Percentiles rank a stretch among this genome's conserved stretches.
Evolutionary conservation across 2,329 filamentous ascomycete species (phyloP).

Genomic region (Diplodia sapinea): DNA sequence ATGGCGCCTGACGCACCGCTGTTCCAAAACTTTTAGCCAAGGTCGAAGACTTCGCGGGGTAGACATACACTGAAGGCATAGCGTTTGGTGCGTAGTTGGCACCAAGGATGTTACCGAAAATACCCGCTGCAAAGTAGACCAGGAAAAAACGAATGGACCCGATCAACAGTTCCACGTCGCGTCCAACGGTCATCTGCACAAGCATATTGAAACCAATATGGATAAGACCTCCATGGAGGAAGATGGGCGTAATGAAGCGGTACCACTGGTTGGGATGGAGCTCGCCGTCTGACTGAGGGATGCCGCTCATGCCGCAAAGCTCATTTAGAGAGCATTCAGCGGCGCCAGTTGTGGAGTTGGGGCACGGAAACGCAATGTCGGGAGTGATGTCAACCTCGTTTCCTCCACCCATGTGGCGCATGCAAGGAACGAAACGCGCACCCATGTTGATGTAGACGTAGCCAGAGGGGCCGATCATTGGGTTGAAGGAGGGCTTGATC

Average conservation of each 20-base stretch:
- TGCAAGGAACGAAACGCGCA: slow-evolving; percentile 88
- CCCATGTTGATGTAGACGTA: slow-evolving; percentile 97
- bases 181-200: slow-evolving; percentile 84
- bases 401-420: slow-evolving; percentile 65
- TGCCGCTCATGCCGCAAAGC: slow-evolving; percentile 82
- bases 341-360: slow-evolving; percentile 70
- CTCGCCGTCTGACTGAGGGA: slow-evolving; percentile 60
- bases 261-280: slow-evolving; percentile 90
- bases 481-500: slow-evolving; percentile 86
- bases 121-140: slow-evolving; percentile 88
- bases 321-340: slow-evolving; percentile 74
- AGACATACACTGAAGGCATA: slow-evolving; percentile 64
- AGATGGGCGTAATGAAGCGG: slow-evolving; percentile 94
- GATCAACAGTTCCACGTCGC: slow-evolving; percentile 91
- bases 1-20: slow-evolving; percentile 86
- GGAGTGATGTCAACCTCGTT: slow-evolving; percentile 71
- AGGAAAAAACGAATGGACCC: slow-evolving; percentile 86
- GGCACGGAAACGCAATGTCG: slow-evolving; percentile 74
- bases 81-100: slow-evolving; percentile 88
- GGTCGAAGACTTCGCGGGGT: neutral
- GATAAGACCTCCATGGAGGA: slow-evolving; percentile 90
- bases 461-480: slow-evolving; percentile 93
- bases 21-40: neutral
- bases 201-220: slow-evolving; percentile 97
- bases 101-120: slow-evolving; percentile 94